A percentile compares a stretch with the other conserved stretches of the same genome.
These are phyloP conservation scores for Durotheca rogersii DNA, from an alignment of 495 filamentous ascomycete species.

Conservation along the genomic window DNA sequence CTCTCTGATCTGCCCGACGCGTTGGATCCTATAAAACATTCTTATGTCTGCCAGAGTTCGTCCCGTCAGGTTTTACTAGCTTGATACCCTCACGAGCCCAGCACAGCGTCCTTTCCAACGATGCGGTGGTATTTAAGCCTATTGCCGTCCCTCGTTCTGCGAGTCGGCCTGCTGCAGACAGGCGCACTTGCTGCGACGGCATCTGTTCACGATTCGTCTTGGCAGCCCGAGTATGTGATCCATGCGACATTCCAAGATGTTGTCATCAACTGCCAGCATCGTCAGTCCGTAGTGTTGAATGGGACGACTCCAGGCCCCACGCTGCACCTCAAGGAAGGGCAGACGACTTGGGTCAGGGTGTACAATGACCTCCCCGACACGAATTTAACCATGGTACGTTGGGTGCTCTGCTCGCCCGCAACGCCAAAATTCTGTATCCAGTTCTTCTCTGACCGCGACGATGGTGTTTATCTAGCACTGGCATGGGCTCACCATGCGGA, in stretches of 20 bases:
- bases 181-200: conserved; percentile 19
- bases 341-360: conserved; percentile 58
- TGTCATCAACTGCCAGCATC: conserved; percentile 45
- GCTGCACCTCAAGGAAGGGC: conserved; percentile 48
- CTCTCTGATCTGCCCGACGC: conserved; percentile 9
- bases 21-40: conserved; percentile 27
- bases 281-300: conserved; percentile 53
- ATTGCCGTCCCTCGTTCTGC: conserved; percentile 21
- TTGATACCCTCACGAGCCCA: conserved; percentile 16
- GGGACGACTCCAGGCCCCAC: conserved; percentile 55
- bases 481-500: conserved; percentile 58
- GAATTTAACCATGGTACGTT: conserved; percentile 57
- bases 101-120: conserved; percentile 14
- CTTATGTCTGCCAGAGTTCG: conserved; percentile 12
- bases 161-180: conserved; percentile 24
- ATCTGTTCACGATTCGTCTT: conserved; percentile 26
- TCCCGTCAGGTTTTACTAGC: conserved; percentile 13
- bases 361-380: conserved; percentile 57
- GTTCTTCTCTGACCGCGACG: conserved; percentile 16
- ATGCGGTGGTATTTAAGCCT: conserved; percentile 31
- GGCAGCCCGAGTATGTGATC: conserved; percentile 52
- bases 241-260: conserved; percentile 43
- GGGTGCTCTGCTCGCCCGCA: not conserved
- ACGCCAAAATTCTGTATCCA: not conserved
- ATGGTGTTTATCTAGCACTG: conserved; percentile 54